Conservation (phyloP, 768 basidiomycete species). For the Albatrellus ellisii region DNA sequence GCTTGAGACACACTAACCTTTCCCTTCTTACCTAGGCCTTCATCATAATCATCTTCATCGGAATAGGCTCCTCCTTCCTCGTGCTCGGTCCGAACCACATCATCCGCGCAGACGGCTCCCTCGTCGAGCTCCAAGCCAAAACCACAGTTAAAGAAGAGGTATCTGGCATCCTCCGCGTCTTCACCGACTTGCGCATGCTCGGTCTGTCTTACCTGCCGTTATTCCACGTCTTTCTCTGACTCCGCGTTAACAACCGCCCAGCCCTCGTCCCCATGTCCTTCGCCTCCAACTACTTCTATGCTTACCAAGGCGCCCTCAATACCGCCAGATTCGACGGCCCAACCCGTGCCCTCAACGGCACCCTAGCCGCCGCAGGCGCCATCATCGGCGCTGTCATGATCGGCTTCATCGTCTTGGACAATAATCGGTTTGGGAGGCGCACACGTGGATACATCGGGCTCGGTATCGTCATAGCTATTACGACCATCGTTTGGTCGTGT, state of each 20-base stretch:
- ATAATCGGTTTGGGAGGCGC: slow-evolving; percentile 20
- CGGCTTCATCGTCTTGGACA: slow-evolving; percentile 28
- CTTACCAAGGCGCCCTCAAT: slow-evolving; percentile 31
- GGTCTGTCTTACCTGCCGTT: too few relatives aligned
- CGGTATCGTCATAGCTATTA: slow-evolving; percentile 19
- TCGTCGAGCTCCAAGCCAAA: slow-evolving; percentile 23
- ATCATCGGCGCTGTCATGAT: slow-evolving; percentile 30
- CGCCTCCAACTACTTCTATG: slow-evolving; percentile 32
- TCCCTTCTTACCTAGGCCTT: slow-evolving; percentile 23
- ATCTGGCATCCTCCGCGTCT: slow-evolving; percentile 17
- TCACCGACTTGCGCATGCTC: slow-evolving; percentile 30
- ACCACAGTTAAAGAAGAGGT: slow-evolving; percentile 20
- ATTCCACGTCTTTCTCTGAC: too few relatives aligned
- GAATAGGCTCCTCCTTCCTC: slow-evolving; percentile 23
- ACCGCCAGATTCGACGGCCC: slow-evolving; percentile 27
- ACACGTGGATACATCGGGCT: slow-evolving; percentile 27
- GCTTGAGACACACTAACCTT: too few relatives aligned
- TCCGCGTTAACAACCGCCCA: too few relatives aligned
- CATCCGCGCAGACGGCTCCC: slow-evolving; percentile 27
- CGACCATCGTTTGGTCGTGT: slow-evolving; percentile 25
- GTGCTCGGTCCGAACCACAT: slow-evolving; percentile 25
- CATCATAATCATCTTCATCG: slow-evolving; percentile 30
- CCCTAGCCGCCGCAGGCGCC: slow-evolving; percentile 26
- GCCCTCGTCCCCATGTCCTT: slow-evolving; percentile 32
- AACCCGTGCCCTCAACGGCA: slow-evolving; percentile 29